Percentiles rank a stretch among this genome's conserved stretches.
Evolutionary conservation across 805 yeast species (phyloP).

Genomic region (Candida argentea): DNA sequence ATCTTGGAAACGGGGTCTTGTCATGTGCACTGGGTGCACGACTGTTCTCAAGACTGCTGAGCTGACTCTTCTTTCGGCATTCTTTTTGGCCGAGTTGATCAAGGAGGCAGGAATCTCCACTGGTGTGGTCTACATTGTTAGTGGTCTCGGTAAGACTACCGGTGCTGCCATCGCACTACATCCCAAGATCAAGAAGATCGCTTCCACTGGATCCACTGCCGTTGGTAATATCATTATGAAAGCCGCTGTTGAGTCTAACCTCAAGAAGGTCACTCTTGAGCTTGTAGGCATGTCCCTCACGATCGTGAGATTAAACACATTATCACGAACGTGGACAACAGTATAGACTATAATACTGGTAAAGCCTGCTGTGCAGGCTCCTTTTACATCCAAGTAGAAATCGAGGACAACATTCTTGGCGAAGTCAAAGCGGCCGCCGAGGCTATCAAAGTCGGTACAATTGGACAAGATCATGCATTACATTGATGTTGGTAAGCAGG

Average conservation of each 20-base stretch:
- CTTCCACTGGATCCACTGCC: conserved; percentile 92
- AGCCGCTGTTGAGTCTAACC: conserved; percentile 65
- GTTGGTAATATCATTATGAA: conserved; percentile 79
- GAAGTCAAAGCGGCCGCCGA: conserved; percentile 52
- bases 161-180: conserved; percentile 77
- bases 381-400: conserved; percentile 74
- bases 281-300: conserved; percentile 94
- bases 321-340: conserved; percentile 62
- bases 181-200: conserved; percentile 76
- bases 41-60: conserved; percentile 86
- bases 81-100: conserved; percentile 58
- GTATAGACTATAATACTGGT: conserved; percentile 91
- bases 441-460: conserved; percentile 67
- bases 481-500: conserved; percentile 61
- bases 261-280: conserved; percentile 89
- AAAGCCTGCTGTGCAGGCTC: conserved; percentile 96
- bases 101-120: conserved; percentile 84
- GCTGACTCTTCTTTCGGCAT: conserved; percentile 83
- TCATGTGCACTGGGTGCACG: conserved; percentile 83
- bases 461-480: conserved; percentile 67
- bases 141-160: conserved; percentile 79
- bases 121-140: conserved; percentile 80
- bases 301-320: conserved; percentile 78
- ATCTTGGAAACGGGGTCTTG: conserved; percentile 93
- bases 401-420: conserved; percentile 67